A percentile compares a stretch with the other conserved stretches of the same genome.
Evolutionary conservation across 108 stramenopile species (phyloP).

Genomic region (Pelagomonas calceolata): DNA sequence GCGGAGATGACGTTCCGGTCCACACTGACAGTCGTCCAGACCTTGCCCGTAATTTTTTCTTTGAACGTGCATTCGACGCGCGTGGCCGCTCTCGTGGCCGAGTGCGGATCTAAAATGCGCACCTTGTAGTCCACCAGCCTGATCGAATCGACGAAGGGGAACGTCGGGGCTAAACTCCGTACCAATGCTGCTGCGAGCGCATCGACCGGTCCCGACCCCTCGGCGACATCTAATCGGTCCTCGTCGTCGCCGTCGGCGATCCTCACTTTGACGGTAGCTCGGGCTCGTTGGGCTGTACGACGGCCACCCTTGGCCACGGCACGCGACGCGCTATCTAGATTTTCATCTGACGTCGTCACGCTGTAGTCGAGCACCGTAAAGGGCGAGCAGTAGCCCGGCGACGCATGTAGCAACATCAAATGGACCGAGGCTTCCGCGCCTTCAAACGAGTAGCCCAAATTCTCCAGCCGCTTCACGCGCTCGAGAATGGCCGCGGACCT

Average conservation of each 20-base stretch:
- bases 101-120: conserved; percentile 73
- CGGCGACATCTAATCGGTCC: conserved; percentile 59
- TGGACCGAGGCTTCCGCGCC: conserved; percentile 85
- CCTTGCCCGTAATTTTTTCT: conserved; percentile 11
- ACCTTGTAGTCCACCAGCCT: conserved; percentile 86
- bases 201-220: conserved; percentile 85
- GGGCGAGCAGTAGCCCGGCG: conserved; percentile 67
- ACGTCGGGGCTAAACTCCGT: conserved; percentile 59
- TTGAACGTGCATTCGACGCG: conserved; percentile 71
- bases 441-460: conserved; percentile 81
- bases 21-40: conserved; percentile 84
- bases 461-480: conserved; percentile 70
- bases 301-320: conserved; percentile 2
- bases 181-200: conserved; percentile 67
- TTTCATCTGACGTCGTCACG: conserved; percentile 14
- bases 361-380: conserved; percentile 74
- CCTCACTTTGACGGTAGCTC: conserved; percentile 79
- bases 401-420: conserved; percentile 80
- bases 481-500: conserved; percentile 66
- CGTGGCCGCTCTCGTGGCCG: conserved; percentile 72
- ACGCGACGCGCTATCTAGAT: too few relatives aligned
- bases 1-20: conserved; percentile 84
- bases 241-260: conserved; percentile 33
- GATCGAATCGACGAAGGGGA: conserved; percentile 54
- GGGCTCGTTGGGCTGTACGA: conserved; percentile 34